phyloP scores from a whole-genome alignment of 31 red algal genomes.

The Asparagopsis taxiformis region DNA sequence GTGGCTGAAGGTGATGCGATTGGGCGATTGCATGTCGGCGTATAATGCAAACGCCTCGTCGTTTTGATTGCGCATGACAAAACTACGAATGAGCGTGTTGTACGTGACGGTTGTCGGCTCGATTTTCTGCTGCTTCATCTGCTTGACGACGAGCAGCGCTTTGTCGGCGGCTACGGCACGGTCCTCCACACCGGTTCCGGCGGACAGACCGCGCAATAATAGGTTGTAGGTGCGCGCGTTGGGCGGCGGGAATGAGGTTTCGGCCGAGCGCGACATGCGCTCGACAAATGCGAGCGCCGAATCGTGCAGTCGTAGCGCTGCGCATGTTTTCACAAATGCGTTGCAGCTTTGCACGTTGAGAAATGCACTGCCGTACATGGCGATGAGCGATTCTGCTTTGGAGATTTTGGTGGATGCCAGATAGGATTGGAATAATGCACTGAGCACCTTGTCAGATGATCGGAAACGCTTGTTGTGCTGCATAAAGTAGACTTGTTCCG shows the following conservation, averaged over 20 bases:
- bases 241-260: constrained; percentile 27
- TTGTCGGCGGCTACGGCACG: constrained; percentile 38
- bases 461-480: constrained; percentile 4
- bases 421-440: constrained; percentile 41
- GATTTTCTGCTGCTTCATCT: constrained; percentile 45
- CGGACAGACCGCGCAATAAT: constrained; percentile 32
- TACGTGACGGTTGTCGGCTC: constrained; percentile 53
- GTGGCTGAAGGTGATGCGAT: constrained; percentile 59
- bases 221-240: constrained; percentile 54
- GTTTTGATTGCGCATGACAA: constrained; percentile 39
- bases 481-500: constrained; percentile 37
- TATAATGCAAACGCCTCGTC: constrained; percentile 51
- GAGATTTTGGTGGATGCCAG: constrained; percentile 30
- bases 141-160: constrained; percentile 21
- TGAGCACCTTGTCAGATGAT: constrained; percentile 24
- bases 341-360: constrained; percentile 43
- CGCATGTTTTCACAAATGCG: constrained; percentile 53
- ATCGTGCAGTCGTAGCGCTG: constrained; percentile 30
- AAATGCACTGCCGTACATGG: constrained; percentile 41
- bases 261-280: constrained; percentile 21
- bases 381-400: constrained; percentile 55
- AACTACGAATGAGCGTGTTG: constrained; percentile 44
- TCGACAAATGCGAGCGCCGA: constrained; percentile 34
- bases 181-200: constrained; percentile 31
- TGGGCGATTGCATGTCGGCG: constrained; percentile 21